Conservation (phyloP, 257 asterid genomes). For the Petrea volubilis region DNA sequence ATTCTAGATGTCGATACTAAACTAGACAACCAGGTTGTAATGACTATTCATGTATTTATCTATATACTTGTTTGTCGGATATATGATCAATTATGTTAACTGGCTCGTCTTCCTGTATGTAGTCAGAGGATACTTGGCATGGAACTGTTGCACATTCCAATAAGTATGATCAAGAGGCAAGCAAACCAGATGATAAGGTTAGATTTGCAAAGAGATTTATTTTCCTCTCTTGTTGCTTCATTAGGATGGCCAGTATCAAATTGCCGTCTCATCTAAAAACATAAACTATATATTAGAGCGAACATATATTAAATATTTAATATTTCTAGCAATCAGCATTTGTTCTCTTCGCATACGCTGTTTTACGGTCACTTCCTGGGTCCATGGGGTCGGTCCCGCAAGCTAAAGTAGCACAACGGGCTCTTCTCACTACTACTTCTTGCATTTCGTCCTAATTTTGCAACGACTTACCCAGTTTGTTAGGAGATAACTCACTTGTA, state of each 20-base stretch:
- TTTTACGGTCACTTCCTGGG: background rate
- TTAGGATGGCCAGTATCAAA: background rate
- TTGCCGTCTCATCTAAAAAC: too few relatives aligned
- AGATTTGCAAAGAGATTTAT: background rate
- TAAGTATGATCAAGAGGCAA: conserved; percentile 67
- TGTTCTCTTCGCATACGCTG: background rate
- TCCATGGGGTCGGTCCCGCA: too few relatives aligned
- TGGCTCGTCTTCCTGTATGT: background rate
- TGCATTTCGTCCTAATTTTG: too few relatives aligned
- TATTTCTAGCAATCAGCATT: background rate
- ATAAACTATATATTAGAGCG: too few relatives aligned
- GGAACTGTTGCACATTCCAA: conserved; percentile 57
- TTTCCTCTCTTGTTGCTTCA: background rate
- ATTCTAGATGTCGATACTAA: conserved; percentile 54
- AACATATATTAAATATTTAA: too few relatives aligned
- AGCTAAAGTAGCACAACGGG: too few relatives aligned
- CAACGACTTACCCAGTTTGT: too few relatives aligned
- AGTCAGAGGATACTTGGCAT: conserved; percentile 80
- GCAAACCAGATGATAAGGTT: conserved; percentile 73
- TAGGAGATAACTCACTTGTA: too few relatives aligned
- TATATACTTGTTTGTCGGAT: background rate
- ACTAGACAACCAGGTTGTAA: conserved; percentile 58
- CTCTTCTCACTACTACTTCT: too few relatives aligned
- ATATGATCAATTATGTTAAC: background rate
- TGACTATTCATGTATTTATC: background rate